These are phyloP conservation scores for Geosmithia morbida DNA, from an alignment of 2,329 filamentous ascomycete genomes.

Conservation along the genomic window DNA sequence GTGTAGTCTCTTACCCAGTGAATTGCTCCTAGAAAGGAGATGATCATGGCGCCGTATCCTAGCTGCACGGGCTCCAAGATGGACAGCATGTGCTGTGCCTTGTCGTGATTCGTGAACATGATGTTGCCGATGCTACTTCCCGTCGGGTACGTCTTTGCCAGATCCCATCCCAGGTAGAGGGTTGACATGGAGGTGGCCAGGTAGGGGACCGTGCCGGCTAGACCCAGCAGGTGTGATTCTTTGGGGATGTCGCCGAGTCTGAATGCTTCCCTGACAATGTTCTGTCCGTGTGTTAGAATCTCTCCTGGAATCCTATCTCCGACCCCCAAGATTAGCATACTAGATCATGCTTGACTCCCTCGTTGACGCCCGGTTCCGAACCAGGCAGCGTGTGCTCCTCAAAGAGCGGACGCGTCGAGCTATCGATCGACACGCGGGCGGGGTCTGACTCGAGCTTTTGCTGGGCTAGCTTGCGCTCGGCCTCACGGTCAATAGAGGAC, in stretches of 20 bases:
- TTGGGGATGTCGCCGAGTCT: conserved; percentile 48
- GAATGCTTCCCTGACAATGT: conserved; percentile 56
- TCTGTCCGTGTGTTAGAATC: conserved; percentile 21
- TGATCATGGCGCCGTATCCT: conserved; percentile 81
- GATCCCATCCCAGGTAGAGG: conserved; percentile 67
- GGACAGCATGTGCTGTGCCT: conserved; percentile 56
- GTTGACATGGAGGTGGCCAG: conserved; percentile 72
- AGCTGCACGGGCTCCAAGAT: conserved; percentile 77
- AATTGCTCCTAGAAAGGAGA: conserved; percentile 85
- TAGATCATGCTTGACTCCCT: conserved; percentile 31
- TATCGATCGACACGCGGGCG: conserved; percentile 43
- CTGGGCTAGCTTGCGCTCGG: conserved; percentile 37
- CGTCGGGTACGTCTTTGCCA: conserved; percentile 50
- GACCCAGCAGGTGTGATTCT: conserved; percentile 52
- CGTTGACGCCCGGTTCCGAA: conserved; percentile 4
- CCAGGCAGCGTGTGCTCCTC: conserved; percentile 19
- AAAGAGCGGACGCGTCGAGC: conserved; percentile 32
- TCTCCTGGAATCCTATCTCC: no score
- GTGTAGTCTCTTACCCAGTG: conserved; percentile 49
- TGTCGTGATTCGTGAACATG: conserved; percentile 53
- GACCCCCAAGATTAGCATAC: conserved; percentile 28
- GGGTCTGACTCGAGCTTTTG: conserved; percentile 45
- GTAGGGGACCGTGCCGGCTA: conserved; percentile 75
- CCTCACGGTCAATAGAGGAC: conserved; percentile 32
- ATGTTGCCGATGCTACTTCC: conserved; percentile 38